These are phyloP conservation scores for Amyloporia xantha DNA, from an alignment of 768 basidiomycete species.

Conservation along the genomic window DNA sequence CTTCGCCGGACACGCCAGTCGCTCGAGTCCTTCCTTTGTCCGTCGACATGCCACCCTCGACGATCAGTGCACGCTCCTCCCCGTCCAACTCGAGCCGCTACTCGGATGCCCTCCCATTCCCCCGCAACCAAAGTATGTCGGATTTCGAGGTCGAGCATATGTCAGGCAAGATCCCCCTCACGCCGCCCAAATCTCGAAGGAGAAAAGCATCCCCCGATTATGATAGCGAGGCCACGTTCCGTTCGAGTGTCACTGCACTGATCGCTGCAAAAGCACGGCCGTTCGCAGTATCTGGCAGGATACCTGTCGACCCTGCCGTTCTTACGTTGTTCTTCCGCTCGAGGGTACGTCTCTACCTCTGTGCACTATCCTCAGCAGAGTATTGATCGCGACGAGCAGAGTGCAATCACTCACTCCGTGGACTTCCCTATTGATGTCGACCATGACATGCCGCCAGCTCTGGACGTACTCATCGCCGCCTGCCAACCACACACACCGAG, in stretches of 20 bases:
- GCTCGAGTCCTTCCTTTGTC: neutral
- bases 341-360: slow-evolving; percentile 41
- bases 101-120: slow-evolving; percentile 33
- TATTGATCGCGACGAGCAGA: slow-evolving; percentile 34
- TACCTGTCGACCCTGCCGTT: slow-evolving; percentile 62
- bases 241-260: slow-evolving; percentile 48
- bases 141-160: slow-evolving; percentile 62
- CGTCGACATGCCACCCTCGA: slow-evolving; percentile 15
- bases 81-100: slow-evolving; percentile 29
- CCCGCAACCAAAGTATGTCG: slow-evolving; percentile 36
- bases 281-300: slow-evolving; percentile 60
- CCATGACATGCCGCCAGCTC: slow-evolving; percentile 66
- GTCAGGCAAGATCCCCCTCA: slow-evolving; percentile 10
- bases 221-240: slow-evolving; percentile 46
- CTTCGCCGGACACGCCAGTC: neutral
- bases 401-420: slow-evolving; percentile 71
- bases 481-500: slow-evolving; percentile 58
- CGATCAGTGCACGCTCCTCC: slow-evolving; percentile 17
- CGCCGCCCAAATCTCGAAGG: slow-evolving; percentile 18
- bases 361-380: neutral
- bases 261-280: slow-evolving; percentile 54
- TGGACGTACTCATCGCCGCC: slow-evolving; percentile 71
- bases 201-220: slow-evolving; percentile 34
- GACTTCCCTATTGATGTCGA: slow-evolving; percentile 79
- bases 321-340: slow-evolving; percentile 74